Percentiles rank a stretch among this genome's conserved stretches.
Evolutionary conservation across 2,329 filamentous ascomycete species (phyloP).

Genomic region (Bipolaris bicolor): DNA sequence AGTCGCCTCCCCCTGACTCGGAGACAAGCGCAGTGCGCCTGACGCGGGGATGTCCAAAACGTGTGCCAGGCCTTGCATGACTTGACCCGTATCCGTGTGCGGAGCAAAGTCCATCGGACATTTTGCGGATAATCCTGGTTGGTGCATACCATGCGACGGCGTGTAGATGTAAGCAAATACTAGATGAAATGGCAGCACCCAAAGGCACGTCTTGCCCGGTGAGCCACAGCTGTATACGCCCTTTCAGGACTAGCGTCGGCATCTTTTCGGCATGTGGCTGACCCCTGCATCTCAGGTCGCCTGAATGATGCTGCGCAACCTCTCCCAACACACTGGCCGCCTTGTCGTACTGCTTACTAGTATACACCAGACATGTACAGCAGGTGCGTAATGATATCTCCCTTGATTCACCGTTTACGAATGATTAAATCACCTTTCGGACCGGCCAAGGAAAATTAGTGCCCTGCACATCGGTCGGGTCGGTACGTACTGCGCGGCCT

Average conservation of each 20-base stretch:
- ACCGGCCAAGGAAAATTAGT: neutral
- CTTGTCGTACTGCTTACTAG: neutral
- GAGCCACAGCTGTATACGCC: neutral
- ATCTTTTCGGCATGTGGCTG: neutral
- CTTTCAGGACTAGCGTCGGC: slow-evolving; percentile 1
- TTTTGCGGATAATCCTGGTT: neutral
- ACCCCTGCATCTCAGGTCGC: neutral
- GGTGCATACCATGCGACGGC: neutral
- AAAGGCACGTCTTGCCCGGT: neutral
- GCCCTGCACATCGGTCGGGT: neutral
- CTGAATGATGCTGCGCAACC: neutral
- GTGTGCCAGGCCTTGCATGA: neutral
- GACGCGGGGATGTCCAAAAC: neutral
- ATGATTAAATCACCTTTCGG: neutral
- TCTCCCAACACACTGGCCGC: slow-evolving; percentile 2
- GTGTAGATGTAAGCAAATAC: neutral
- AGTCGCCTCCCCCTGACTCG: slow-evolving; percentile 6
- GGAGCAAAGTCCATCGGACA: neutral
- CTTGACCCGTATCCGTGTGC: neutral
- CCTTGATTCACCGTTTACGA: neutral
- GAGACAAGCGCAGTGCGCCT: slow-evolving; percentile 1
- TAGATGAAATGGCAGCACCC: neutral
- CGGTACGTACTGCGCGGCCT: neutral
- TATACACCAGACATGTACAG: neutral
- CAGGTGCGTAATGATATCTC: neutral